A percentile compares a stretch with the other conserved stretches of the same genome.
Evolutionary conservation across 495 filamentous ascomycete species (phyloP).

Genomic region (Tuber aestivum): DNA sequence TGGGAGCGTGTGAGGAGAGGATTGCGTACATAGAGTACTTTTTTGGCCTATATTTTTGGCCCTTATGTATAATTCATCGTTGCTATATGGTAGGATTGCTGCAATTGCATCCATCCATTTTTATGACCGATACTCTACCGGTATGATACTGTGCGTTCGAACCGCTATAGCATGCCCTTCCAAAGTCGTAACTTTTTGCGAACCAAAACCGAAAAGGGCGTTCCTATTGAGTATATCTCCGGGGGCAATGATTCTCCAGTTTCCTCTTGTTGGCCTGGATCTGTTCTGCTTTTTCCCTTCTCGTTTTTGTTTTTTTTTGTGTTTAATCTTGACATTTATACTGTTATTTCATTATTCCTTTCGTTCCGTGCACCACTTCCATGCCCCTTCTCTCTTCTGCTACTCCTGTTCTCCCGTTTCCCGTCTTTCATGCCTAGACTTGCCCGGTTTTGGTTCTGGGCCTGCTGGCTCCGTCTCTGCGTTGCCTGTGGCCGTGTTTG

Average conservation of each 20-base stretch:
- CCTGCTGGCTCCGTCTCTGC: neutral
- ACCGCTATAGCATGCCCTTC: neutral
- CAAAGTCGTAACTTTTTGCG: neutral
- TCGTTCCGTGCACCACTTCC: conserved; percentile 37
- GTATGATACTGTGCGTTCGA: neutral
- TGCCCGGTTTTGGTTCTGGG: conserved; percentile 14
- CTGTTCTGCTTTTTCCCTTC: conserved; percentile 28
- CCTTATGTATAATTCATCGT: conserved; percentile 32
- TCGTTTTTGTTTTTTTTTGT: neutral
- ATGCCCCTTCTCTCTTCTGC: conserved; percentile 32
- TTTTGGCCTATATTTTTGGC: conserved; percentile 9
- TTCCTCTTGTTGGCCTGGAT: conserved; percentile 22
- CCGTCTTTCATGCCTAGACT: conserved; percentile 38
- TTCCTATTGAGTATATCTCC: conserved; percentile 1
- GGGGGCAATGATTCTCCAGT: conserved; percentile 5
- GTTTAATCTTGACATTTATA: neutral
- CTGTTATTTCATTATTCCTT: neutral
- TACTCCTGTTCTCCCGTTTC: conserved; percentile 32
- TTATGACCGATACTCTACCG: neutral
- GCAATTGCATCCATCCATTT: neutral
- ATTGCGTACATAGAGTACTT: conserved; percentile 35
- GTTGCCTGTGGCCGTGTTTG: neutral
- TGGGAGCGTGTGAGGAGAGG: conserved; percentile 6
- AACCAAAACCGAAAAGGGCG: neutral
- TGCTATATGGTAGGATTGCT: conserved; percentile 31